Conservation (phyloP, 208 protist species). For the Strigomonas culicis region DNA sequence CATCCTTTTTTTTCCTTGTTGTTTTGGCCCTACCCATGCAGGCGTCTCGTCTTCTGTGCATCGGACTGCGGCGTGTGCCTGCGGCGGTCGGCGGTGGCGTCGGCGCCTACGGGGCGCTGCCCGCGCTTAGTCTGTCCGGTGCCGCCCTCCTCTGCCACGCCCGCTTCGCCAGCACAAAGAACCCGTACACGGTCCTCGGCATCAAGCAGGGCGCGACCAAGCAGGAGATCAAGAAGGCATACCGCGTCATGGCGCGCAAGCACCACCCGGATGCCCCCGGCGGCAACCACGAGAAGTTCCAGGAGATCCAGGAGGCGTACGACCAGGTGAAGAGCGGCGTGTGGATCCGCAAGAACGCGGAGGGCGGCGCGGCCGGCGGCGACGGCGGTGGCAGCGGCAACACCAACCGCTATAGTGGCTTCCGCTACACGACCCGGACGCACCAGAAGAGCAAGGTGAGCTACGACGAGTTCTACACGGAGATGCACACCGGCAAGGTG, state of each 20-base stretch:
- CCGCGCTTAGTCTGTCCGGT: no score
- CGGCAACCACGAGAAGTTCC: slow-evolving; percentile 83
- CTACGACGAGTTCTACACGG: slow-evolving; percentile 88
- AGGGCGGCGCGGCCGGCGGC: slow-evolving; percentile 23
- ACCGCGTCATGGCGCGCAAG: slow-evolving; percentile 82
- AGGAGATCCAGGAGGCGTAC: slow-evolving; percentile 89
- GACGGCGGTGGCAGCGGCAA: slow-evolving; percentile 34
- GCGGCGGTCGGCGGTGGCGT: no score
- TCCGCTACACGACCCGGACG: slow-evolving; percentile 85
- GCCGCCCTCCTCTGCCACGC: slow-evolving; percentile 16
- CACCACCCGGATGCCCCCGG: slow-evolving; percentile 90
- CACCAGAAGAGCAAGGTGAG: slow-evolving; percentile 77
- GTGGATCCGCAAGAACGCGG: slow-evolving; percentile 65
- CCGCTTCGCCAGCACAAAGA: slow-evolving; percentile 16
- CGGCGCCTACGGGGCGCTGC: no score
- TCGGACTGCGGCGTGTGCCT: no score
- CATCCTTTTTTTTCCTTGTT: no score
- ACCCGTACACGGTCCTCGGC: slow-evolving; percentile 50
- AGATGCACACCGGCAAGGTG: slow-evolving; percentile 89
- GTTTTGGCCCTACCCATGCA: no score
- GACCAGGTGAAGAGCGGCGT: slow-evolving; percentile 86
- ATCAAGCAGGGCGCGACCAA: slow-evolving; percentile 80
- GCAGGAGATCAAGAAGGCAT: slow-evolving; percentile 89
- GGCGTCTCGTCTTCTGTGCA: no score
- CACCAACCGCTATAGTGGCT: slow-evolving; percentile 79